phyloP scores from a whole-genome alignment of 2,329 filamentous ascomycete genomes.

The Stagonosporopsis cucurbitacearum region DNA sequence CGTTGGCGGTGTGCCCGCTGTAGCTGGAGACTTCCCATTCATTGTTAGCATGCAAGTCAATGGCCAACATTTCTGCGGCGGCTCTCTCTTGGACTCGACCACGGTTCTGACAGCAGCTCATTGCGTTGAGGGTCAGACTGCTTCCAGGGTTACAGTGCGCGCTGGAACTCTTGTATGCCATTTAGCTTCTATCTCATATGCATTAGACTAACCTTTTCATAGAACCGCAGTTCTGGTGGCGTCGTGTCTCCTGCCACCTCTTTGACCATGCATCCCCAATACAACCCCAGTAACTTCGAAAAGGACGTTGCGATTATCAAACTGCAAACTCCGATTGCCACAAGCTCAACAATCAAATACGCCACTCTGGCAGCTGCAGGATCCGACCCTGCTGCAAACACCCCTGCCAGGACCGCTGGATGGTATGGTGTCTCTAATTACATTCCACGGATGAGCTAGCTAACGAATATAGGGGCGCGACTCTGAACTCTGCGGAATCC shows the following conservation, averaged over 20 bases:
- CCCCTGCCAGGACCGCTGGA: conserved; percentile 29
- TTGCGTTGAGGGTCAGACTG: conserved; percentile 29
- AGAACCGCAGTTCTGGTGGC: conserved; percentile 32
- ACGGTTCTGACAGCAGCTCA: conserved; percentile 41
- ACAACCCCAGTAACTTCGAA: conserved; percentile 19
- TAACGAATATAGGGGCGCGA: conserved; percentile 20
- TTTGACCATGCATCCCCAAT: conserved; percentile 30
- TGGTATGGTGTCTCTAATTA: conserved; percentile 29
- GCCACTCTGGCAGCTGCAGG: conserved; percentile 28
- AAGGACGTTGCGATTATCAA: conserved; percentile 37
- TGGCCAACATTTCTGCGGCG: conserved; percentile 39
- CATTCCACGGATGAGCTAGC: neutral
- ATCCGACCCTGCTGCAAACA: conserved; percentile 31
- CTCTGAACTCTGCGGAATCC: conserved; percentile 17
- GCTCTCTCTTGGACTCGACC: conserved; percentile 35
- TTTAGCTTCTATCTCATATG: conserved; percentile 26
- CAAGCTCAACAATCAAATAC: conserved; percentile 34
- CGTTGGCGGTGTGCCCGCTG: conserved; percentile 35
- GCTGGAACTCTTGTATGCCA: conserved; percentile 32
- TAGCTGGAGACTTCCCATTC: conserved; percentile 38
- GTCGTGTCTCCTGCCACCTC: conserved; percentile 23
- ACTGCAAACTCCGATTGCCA: conserved; percentile 29
- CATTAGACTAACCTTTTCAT: neutral
- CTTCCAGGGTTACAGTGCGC: conserved; percentile 25
- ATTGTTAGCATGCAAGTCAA: conserved; percentile 32